Conservation (phyloP, 306 rosid species). For the Astragalus glycyphyllos region DNA sequence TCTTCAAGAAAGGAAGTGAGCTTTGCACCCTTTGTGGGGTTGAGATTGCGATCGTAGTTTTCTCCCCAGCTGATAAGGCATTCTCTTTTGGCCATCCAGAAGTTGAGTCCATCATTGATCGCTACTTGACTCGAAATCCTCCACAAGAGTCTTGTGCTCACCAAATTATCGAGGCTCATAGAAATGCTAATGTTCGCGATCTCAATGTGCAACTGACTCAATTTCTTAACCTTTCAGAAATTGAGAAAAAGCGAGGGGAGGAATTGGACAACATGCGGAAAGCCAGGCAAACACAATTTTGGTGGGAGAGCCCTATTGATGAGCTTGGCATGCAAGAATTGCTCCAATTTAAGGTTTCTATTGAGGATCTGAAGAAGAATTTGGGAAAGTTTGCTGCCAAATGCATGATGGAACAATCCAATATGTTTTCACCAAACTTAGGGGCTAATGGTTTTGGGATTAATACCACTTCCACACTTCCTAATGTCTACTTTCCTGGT, state of each 20-base stretch:
- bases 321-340: constrained; percentile 55
- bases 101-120: constrained; percentile 59
- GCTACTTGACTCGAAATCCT: constrained; percentile 47
- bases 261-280: constrained; percentile 52
- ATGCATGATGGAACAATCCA: constrained; percentile 41
- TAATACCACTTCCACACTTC: constrained; percentile 31
- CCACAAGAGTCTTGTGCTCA: constrained; percentile 22
- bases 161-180: constrained; percentile 47
- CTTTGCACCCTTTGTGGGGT: constrained; percentile 78
- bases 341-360: constrained; percentile 44
- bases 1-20: constrained; percentile 77
- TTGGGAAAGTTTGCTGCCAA: constrained; percentile 47
- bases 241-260: constrained; percentile 61
- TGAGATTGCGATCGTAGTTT: constrained; percentile 62
- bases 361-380: constrained; percentile 64
- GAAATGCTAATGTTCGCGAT: constrained; percentile 50
- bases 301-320: constrained; percentile 68
- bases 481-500: constrained; percentile 48
- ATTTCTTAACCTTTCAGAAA: constrained; percentile 49
- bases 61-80: constrained; percentile 70
- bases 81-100: constrained; percentile 71
- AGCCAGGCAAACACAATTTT: constrained; percentile 48
- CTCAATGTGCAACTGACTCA: constrained; percentile 56
- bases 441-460: constrained; percentile 32
- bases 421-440: constrained; percentile 14